A percentile compares a stretch with the other conserved stretches of the same genome.
These are phyloP conservation scores for Phytophthora foliorum DNA, from an alignment of 352 stramenopile species.

Conservation along the genomic window DNA sequence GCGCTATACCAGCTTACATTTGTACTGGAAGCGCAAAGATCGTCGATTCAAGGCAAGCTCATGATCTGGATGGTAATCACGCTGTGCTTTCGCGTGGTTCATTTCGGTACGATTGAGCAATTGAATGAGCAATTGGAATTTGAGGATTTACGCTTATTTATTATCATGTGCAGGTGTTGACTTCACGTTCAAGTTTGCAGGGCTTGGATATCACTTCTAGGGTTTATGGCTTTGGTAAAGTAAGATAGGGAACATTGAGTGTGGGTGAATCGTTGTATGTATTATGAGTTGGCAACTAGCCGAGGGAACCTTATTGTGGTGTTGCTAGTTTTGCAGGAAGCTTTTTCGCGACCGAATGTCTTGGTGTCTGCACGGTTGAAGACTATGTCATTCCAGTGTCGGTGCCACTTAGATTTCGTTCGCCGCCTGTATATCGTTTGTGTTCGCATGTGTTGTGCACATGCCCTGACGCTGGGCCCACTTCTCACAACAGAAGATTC, in stretches of 20 bases:
- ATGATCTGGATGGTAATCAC: slow-evolving; percentile 39
- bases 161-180: not conserved
- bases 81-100: slow-evolving; percentile 2
- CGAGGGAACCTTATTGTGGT: too few species aligned
- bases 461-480: slow-evolving; percentile 85
- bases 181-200: slow-evolving; percentile 7
- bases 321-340: not conserved
- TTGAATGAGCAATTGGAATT: not conserved
- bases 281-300: too few species aligned
- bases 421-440: not conserved
- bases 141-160: not conserved
- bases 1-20: slow-evolving; percentile 42
- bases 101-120: not conserved
- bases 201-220: not conserved
- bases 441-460: slow-evolving; percentile 87
- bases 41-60: slow-evolving; percentile 41
- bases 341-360: not conserved
- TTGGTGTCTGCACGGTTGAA: not conserved
- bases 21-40: slow-evolving; percentile 41
- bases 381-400: not conserved
- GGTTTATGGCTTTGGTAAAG: not conserved
- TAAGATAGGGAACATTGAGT: not conserved
- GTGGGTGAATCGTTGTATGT: not conserved
- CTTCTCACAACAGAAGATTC: slow-evolving; percentile 71
- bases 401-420: not conserved